Base-by-base conservation (phyloP, 2,329 filamentous ascomycete genomes). In the Periconia sp. region DNA sequence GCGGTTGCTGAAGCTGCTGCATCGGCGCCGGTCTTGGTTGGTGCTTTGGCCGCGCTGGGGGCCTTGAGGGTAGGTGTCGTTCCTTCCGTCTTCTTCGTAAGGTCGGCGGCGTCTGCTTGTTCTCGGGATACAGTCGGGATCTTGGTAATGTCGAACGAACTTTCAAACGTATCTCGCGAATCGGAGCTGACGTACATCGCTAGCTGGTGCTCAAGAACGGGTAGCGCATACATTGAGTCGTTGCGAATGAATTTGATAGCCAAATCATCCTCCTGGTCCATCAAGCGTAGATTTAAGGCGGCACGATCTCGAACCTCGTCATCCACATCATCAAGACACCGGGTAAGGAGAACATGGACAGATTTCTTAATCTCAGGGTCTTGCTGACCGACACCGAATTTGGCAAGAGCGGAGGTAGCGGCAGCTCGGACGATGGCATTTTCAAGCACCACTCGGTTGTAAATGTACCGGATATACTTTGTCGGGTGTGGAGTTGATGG, bases 391-490 rank as follows among this genome's bases (percentile, higher is more conserved):
- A 97, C 92, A 60, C 94, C 94, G 65, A 99, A 99, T 73, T 97
- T 99, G 61, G 92, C 90, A 50, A 99, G 75, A 3, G 94, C 94
- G 17, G 94, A 97, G 17, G 97, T 95, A 38, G 94, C 94, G 8
- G 94, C 92, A 35, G 94, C 94, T 57, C 94, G 84, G 15, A 99
- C 92, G 51, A 96, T 91, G 28, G 94, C 91, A 67, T 99, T 99
- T 73, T 99, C 94, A 38, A 99, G 77, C 12, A 99, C 94, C 16
- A 99, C 92, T 46, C 94, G 85, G 77, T 99, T 99, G 78, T 99
- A 99, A 66, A 99, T 99, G 73, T 97, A 99, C 44, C 94, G 89
- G 59, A 99, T 96, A 71, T 96, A 99, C 79, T 99, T 97, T 43
- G 94, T 97, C 0, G 94, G 94, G 61, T 96, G 89, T 12, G 89